Percentiles rank a stretch among this genome's conserved stretches.
Evolutionary conservation across 805 yeast genomes (phyloP).

Genomic region (Komagataella pastoris): DNA sequence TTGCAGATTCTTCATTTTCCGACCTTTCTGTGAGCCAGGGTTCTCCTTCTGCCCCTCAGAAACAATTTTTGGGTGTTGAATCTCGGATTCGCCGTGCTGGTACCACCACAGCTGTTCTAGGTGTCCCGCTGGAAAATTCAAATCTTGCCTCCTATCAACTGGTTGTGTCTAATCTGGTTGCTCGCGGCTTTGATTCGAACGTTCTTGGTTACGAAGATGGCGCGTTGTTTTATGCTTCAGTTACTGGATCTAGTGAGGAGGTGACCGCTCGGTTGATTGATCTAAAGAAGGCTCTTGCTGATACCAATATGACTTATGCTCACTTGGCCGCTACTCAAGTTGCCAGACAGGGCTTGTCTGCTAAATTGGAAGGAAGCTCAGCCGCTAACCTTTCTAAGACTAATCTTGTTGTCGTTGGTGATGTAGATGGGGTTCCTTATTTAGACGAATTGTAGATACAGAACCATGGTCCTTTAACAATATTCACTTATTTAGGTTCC

Average conservation of each 20-base stretch:
- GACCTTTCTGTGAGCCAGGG: slow-evolving; percentile 51
- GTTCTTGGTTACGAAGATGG: slow-evolving; percentile 64
- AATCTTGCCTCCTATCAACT: slow-evolving; percentile 58
- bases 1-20: slow-evolving; percentile 51
- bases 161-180: slow-evolving; percentile 55
- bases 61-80: slow-evolving; percentile 50
- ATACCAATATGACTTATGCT: slow-evolving; percentile 34
- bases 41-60: slow-evolving; percentile 15
- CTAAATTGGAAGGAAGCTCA: background rate
- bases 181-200: slow-evolving; percentile 39
- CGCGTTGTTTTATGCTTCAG: slow-evolving; percentile 64
- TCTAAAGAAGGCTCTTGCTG: slow-evolving; percentile 34
- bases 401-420: slow-evolving; percentile 86
- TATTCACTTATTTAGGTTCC: background rate
- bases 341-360: slow-evolving; percentile 20
- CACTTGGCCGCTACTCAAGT: slow-evolving; percentile 11
- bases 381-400: slow-evolving; percentile 28
- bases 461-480: slow-evolving; percentile 13
- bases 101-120: slow-evolving; percentile 63
- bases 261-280: background rate
- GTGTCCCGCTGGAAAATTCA: slow-evolving; percentile 58
- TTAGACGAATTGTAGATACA: slow-evolving; percentile 66
- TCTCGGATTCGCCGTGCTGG: slow-evolving; percentile 53
- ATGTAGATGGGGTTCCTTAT: slow-evolving; percentile 74
- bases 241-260: slow-evolving; percentile 46